Evolutionary conservation across 1,139 yeast species (phyloP).

Genomic region (Nematodospora anomalae): DNA sequence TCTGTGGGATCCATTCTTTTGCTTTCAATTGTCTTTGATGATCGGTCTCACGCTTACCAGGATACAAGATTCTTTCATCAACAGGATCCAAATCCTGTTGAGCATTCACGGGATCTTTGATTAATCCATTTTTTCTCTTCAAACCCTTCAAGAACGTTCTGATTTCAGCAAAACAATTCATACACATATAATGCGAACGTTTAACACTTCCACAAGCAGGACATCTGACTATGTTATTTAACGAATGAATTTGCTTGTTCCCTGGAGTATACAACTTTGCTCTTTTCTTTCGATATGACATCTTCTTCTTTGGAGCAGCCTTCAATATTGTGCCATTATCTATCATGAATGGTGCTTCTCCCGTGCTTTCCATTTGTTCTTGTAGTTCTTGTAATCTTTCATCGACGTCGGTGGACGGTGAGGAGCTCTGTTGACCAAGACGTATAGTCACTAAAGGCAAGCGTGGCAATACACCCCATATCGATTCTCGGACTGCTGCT

Average conservation of each 20-base stretch:
- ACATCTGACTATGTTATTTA: slow-evolving; percentile 80
- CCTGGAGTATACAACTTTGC: slow-evolving; percentile 82
- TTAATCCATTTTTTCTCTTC: slow-evolving; percentile 36
- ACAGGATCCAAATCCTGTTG: slow-evolving; percentile 58
- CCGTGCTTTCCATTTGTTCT: slow-evolving; percentile 28
- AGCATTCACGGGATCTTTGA: slow-evolving; percentile 21
- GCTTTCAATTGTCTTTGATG: slow-evolving; percentile 45
- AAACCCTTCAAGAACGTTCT: slow-evolving; percentile 65
- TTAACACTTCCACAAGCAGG: slow-evolving; percentile 95
- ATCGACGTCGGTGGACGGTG: slow-evolving; percentile 20
- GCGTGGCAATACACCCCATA: slow-evolving; percentile 23
- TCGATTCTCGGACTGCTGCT: slow-evolving; percentile 17
- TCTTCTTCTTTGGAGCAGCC: slow-evolving; percentile 94
- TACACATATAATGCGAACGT: slow-evolving; percentile 86
- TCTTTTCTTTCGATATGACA: slow-evolving; percentile 83
- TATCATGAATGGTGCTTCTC: slow-evolving; percentile 35
- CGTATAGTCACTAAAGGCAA: slow-evolving; percentile 21
- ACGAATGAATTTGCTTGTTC: slow-evolving; percentile 72
- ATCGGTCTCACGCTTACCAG: slow-evolving; percentile 59
- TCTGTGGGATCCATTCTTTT: slow-evolving; percentile 65
- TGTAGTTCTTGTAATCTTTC: slow-evolving; percentile 32
- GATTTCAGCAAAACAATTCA: slow-evolving; percentile 87
- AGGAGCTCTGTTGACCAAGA: slow-evolving; percentile 7
- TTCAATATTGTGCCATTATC: slow-evolving; percentile 65
- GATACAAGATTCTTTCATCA: slow-evolving; percentile 70